Conservation (phyloP, 768 basidiomycete species). For the Tremella yokohamensis region DNA sequence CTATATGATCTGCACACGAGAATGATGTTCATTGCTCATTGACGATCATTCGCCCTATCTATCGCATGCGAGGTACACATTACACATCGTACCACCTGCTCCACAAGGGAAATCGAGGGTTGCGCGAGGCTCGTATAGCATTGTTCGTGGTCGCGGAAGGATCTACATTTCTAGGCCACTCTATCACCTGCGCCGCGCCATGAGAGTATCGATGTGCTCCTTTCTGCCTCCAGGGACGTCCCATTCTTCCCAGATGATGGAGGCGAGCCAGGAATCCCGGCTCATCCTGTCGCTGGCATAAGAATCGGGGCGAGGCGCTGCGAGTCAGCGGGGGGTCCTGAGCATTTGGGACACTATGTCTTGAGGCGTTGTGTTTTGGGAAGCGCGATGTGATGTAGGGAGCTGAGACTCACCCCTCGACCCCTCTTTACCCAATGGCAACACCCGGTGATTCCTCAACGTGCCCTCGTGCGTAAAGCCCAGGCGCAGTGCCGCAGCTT, state of each 20-base stretch:
- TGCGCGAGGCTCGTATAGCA: no score
- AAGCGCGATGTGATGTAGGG: not conserved
- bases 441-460: slow-evolving; percentile 25
- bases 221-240: slow-evolving; percentile 27
- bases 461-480: slow-evolving; percentile 40
- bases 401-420: slow-evolving; percentile 20
- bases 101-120: no score
- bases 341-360: not conserved
- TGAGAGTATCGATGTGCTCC: slow-evolving; percentile 41
- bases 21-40: no score
- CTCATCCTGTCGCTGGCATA: not conserved
- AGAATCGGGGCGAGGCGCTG: not conserved
- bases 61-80: no score
- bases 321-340: not conserved
- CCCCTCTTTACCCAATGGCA: slow-evolving; percentile 32
- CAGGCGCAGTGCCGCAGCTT: slow-evolving; percentile 31
- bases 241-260: slow-evolving; percentile 47
- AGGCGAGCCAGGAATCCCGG: slow-evolving; percentile 38
- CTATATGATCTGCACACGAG: no score
- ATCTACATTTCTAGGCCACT: not conserved
- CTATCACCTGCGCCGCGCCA: slow-evolving; percentile 15
- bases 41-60: no score
- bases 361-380: not conserved
- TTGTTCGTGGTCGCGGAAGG: no score
- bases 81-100: no score